Evolutionary conservation across 2,329 filamentous ascomycete genomes (phyloP).

Genomic region (Aureobasidium zeae): DNA sequence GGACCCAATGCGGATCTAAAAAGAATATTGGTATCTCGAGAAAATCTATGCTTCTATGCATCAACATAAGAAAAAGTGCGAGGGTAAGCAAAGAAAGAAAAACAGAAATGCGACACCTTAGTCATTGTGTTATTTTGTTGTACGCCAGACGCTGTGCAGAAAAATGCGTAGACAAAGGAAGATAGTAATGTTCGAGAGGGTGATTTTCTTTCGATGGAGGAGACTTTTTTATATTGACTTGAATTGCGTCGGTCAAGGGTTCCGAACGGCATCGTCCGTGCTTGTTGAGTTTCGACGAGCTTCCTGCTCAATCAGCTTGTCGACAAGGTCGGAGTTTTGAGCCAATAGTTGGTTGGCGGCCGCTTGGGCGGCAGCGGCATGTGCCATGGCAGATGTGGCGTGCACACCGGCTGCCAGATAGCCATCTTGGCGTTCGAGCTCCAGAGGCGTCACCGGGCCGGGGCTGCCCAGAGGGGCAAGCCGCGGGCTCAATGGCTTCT

Average conservation of each 20-base stretch:
- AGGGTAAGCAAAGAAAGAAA: background rate
- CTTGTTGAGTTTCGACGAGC: constrained; percentile 25
- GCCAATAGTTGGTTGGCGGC: constrained; percentile 3
- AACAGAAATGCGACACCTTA: too few relatives aligned
- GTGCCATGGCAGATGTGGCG: constrained; percentile 17
- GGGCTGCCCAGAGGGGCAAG: constrained; percentile 43
- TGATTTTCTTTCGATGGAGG: background rate
- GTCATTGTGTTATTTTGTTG: background rate
- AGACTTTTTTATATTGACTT: background rate
- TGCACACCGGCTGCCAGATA: constrained; percentile 40
- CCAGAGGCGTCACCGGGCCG: constrained; percentile 44
- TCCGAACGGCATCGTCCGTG: background rate
- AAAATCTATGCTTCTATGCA: constrained; percentile 13
- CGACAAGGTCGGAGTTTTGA: constrained; percentile 33
- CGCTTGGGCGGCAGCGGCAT: constrained; percentile 11
- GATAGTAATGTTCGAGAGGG: background rate
- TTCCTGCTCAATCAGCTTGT: constrained; percentile 40
- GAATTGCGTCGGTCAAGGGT: background rate
- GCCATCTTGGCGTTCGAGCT: constrained; percentile 36
- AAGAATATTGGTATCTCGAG: constrained; percentile 13
- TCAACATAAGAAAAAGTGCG: background rate
- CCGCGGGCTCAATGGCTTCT: constrained; percentile 39
- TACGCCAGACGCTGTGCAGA: constrained; percentile 10
- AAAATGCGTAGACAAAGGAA: background rate
- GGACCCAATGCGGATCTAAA: constrained; percentile 12